Conservation (phyloP, 805 yeast genomes). For the Teunomyces gatunensis region DNA sequence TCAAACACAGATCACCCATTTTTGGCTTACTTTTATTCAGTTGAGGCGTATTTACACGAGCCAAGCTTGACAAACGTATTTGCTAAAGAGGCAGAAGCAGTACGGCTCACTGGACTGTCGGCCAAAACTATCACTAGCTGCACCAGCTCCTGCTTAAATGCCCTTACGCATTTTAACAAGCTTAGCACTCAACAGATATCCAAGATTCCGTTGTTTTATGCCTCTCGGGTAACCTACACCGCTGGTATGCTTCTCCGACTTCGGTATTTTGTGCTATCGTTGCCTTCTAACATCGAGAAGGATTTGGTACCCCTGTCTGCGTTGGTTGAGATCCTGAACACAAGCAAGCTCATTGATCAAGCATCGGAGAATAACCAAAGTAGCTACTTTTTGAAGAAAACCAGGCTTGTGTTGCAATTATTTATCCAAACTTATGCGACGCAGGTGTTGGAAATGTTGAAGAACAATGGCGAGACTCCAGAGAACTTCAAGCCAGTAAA, state of each 20-base stretch:
- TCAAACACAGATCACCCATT: slow-evolving; percentile 37
- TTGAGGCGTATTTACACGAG: slow-evolving; percentile 66
- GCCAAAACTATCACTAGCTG: slow-evolving; percentile 48
- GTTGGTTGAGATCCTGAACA: slow-evolving; percentile 30
- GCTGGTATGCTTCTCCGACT: slow-evolving; percentile 61
- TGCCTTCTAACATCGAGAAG: slow-evolving; percentile 45
- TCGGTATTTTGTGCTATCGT: slow-evolving; percentile 52
- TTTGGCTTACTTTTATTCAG: slow-evolving; percentile 55
- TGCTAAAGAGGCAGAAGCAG: slow-evolving; percentile 12
- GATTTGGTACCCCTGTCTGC: slow-evolving; percentile 49
- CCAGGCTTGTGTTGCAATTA: slow-evolving; percentile 53
- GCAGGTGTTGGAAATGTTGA: slow-evolving; percentile 42
- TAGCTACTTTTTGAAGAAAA: slow-evolving; percentile 52
- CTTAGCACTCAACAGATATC: slow-evolving; percentile 48
- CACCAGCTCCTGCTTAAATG: slow-evolving; percentile 50
- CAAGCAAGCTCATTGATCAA: slow-evolving; percentile 25
- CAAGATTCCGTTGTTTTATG: slow-evolving; percentile 54
- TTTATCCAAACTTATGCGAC: slow-evolving; percentile 61
- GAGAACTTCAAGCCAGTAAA: slow-evolving; percentile 15
- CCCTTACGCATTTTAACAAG: slow-evolving; percentile 48
- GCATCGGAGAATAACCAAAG: slow-evolving; percentile 27
- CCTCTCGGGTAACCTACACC: slow-evolving; percentile 58
- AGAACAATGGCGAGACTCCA: slow-evolving; percentile 18
- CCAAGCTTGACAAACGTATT: slow-evolving; percentile 37
- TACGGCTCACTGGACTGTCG: slow-evolving; percentile 25